Evolutionary conservation across 192 early-diverging fungal genomes (phyloP), one percentile per base, ranked within the genome.

Genomic region (Irineochytrium annulatum): DNA sequence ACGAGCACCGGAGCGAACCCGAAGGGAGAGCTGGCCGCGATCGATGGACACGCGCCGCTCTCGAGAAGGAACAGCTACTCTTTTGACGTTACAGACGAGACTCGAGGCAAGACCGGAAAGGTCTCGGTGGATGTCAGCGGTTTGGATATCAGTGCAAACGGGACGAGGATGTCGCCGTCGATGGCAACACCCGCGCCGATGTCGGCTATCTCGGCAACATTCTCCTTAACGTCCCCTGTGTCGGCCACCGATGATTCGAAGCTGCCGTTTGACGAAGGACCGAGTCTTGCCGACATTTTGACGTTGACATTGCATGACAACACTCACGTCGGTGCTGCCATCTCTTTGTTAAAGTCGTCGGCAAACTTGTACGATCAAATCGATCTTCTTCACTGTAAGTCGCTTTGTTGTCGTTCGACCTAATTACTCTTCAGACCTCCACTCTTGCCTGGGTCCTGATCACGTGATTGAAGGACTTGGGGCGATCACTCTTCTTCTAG

Each of bases 331-430:
- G 65, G 68, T 29, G 74, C 73, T 14, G 89, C 91, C 11, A 75
- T 84, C 20, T 69, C 67, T 1, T 74, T 82, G 51, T 71, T 93
- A 26, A 52, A 59, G 17, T 54, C 58, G 24, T 89, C 87, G 14
- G 76, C 83, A 3, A 89, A 91, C 59, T 73, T 93, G 4, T 89
- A 86, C 46, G 91, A 93, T 62, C 91, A 93, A 66, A 77, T 86
- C 55, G 87, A 91, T 61, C 59, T 91, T 41, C 69, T 93, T 19
- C 87, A 91, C 60, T 93, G 63, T 65, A 29, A 65, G 63, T 51
- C 8, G 34, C 24, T 19, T 57, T 20, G 6, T 14, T 59, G 27
- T 20, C 34, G 11, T 26, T 22, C 32, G 46, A 16, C 33, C 22
- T 22, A 60, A 6, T 52, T 29, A 32, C 17, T 26, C n/a, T 26